Evolutionary conservation across 2,329 filamentous ascomycete species (phyloP).

Genomic region (Esteya vermicola): DNA sequence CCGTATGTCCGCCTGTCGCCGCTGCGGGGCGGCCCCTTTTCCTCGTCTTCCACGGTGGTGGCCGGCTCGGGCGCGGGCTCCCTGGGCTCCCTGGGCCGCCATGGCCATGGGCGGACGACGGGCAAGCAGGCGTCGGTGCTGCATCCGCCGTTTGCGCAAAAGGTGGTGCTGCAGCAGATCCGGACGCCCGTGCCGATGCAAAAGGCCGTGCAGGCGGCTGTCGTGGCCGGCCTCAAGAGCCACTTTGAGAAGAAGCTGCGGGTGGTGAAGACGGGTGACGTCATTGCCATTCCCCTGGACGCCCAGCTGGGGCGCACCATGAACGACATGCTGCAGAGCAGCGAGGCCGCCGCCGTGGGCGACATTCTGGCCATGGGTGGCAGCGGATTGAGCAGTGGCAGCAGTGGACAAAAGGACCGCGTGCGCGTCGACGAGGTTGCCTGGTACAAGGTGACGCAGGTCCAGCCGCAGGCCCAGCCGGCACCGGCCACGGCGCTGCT

Average conservation of each 20-base stretch:
- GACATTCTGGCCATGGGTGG: conserved; percentile 47
- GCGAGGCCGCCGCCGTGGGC: conserved; percentile 53
- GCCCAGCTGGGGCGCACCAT: conserved; percentile 69
- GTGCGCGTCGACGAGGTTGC: conserved; percentile 50
- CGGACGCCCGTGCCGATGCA: conserved; percentile 83
- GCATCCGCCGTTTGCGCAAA: conserved; percentile 46
- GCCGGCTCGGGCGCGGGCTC: too few relatives aligned
- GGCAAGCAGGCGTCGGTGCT: conserved; percentile 37
- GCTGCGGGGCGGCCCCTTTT: conserved; percentile 26
- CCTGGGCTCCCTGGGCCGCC: too few relatives aligned
- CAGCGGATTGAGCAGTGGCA: conserved; percentile 1
- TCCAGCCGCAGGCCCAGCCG: conserved; percentile 39
- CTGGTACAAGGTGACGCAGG: conserved; percentile 84
- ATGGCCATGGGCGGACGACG: conserved; percentile 36
- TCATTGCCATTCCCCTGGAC: conserved; percentile 82
- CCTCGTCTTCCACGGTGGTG: too few relatives aligned
- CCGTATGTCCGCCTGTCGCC: conserved; percentile 68
- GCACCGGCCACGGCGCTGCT: conserved; percentile 17
- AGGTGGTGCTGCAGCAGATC: conserved; percentile 79
- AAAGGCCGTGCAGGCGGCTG: conserved; percentile 66
- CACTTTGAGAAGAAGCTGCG: conserved; percentile 76
- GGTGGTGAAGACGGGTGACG: conserved; percentile 72
- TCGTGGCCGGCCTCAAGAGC: conserved; percentile 74
- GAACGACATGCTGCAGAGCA: conserved; percentile 50
- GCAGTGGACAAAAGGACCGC: neutral